A percentile compares a stretch with the other conserved stretches of the same genome.
These are phyloP conservation scores for Zygosaccharomyces bisporus DNA, from an alignment of 805 yeast species.

Conservation along the genomic window DNA sequence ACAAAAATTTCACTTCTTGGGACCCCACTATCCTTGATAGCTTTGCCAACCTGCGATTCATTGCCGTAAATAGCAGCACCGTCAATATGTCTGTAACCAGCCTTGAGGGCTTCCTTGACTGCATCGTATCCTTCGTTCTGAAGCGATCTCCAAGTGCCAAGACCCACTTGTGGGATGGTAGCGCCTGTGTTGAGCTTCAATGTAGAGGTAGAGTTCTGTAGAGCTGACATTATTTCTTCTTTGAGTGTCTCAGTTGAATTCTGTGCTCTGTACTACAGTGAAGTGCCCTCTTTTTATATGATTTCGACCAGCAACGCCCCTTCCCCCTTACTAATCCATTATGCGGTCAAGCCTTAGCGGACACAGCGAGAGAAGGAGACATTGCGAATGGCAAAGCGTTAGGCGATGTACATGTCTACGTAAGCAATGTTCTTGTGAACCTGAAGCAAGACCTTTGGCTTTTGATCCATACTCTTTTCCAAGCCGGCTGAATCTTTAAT, in stretches of 20 bases:
- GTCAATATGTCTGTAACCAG: slow-evolving; percentile 75
- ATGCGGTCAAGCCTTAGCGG: neutral
- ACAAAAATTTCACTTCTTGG: slow-evolving; percentile 63
- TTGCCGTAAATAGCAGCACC: slow-evolving; percentile 68
- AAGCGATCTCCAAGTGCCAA: slow-evolving; percentile 69
- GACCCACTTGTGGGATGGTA: slow-evolving; percentile 61
- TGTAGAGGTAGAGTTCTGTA: slow-evolving; percentile 21
- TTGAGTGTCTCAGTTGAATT: neutral
- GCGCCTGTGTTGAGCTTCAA: slow-evolving; percentile 58
- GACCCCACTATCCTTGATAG: slow-evolving; percentile 53
- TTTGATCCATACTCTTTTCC: slow-evolving; percentile 32
- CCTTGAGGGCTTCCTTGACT: slow-evolving; percentile 54
- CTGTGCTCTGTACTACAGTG: too few relatives aligned
- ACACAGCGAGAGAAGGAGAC: neutral
- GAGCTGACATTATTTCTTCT: slow-evolving; percentile 6
- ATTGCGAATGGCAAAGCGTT: neutral
- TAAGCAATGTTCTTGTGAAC: slow-evolving; percentile 24
- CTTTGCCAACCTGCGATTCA: slow-evolving; percentile 61
- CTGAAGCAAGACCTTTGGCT: slow-evolving; percentile 34
- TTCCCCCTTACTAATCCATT: neutral
- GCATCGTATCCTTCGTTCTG: slow-evolving; percentile 53
- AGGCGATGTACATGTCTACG: slow-evolving; percentile 5
- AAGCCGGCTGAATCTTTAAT: slow-evolving; percentile 33
- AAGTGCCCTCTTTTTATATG: neutral
- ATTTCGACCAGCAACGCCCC: neutral